These are phyloP conservation scores for Mycena crocata DNA, from an alignment of 768 basidiomycete species.

Conservation along the genomic window DNA sequence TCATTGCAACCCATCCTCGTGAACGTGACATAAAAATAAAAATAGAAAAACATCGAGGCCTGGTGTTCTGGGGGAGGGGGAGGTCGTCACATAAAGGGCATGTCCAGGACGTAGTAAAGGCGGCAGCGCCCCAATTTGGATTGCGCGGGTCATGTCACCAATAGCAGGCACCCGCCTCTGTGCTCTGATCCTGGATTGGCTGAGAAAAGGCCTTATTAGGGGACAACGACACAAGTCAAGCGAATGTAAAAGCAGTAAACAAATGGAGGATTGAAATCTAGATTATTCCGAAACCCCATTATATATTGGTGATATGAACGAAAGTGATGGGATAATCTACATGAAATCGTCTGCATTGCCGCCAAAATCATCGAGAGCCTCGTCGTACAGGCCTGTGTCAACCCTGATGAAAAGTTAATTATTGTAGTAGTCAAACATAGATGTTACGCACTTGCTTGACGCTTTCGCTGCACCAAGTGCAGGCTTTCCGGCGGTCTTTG, in stretches of 20 bases:
- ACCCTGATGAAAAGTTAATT: constrained; percentile 56
- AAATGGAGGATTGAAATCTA: constrained; percentile 15
- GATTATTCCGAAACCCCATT: constrained; percentile 22
- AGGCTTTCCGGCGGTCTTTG: constrained; percentile 77
- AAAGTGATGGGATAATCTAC: constrained; percentile 57
- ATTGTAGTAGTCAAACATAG: not conserved
- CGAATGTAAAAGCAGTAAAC: not conserved
- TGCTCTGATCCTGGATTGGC: too few relatives aligned
- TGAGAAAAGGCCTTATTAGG: too few relatives aligned
- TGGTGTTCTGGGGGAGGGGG: too few relatives aligned
- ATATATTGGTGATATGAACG: constrained; percentile 17
- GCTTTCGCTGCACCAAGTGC: constrained; percentile 78
- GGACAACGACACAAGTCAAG: too few relatives aligned
- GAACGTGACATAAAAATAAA: too few relatives aligned
- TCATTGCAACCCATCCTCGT: too few relatives aligned
- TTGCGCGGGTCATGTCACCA: too few relatives aligned
- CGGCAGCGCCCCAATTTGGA: too few relatives aligned
- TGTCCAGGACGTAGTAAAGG: too few relatives aligned
- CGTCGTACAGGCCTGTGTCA: constrained; percentile 87
- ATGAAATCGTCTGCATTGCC: constrained; percentile 86
- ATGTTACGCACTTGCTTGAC: constrained; percentile 63
- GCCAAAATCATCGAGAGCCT: constrained; percentile 91
- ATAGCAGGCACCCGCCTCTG: too few relatives aligned
- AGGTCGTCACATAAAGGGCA: too few relatives aligned
- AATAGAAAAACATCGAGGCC: too few relatives aligned